Evolutionary conservation across 768 basidiomycete species (phyloP).

Genomic region (Krasilnikovozyma curviuscula): DNA sequence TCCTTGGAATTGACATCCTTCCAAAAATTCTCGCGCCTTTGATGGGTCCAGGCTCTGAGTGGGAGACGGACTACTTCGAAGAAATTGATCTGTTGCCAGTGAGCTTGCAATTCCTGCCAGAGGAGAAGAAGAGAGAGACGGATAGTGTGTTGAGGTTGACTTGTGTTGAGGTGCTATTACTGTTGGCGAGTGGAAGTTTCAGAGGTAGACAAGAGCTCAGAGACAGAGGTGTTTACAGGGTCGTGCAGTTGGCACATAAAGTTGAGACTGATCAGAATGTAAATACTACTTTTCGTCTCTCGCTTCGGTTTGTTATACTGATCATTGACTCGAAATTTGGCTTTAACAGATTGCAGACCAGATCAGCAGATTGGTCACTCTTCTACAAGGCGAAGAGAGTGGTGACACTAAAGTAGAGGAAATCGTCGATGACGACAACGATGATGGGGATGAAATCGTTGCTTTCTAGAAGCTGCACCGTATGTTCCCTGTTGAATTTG

Average conservation of each 20-base stretch:
- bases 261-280: slow-evolving; percentile 63
- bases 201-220: slow-evolving; percentile 72
- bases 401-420: slow-evolving; percentile 17
- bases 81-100: slow-evolving; percentile 73
- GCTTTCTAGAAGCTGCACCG: not conserved
- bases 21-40: slow-evolving; percentile 73
- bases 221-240: slow-evolving; percentile 63
- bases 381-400: slow-evolving; percentile 36
- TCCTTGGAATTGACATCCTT: slow-evolving; percentile 54
- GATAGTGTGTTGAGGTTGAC: slow-evolving; percentile 58
- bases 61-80: slow-evolving; percentile 27
- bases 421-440: not conserved
- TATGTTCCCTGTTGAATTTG: too few relatives aligned
- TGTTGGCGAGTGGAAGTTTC: slow-evolving; percentile 53
- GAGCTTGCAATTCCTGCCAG: slow-evolving; percentile 69
- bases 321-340: not conserved
- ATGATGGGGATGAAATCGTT: slow-evolving; percentile 2
- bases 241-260: slow-evolving; percentile 58
- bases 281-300: slow-evolving; percentile 14
- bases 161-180: slow-evolving; percentile 70
- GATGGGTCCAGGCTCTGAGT: slow-evolving; percentile 47
- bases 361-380: slow-evolving; percentile 66
- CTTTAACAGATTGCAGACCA: slow-evolving; percentile 53
- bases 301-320: not conserved
- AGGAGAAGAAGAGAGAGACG: slow-evolving; percentile 61